Evolutionary conservation across 2,329 filamentous ascomycete genomes (phyloP), one percentile per base, ranked within the genome.

Genomic region (Botrytis cinerea): DNA sequence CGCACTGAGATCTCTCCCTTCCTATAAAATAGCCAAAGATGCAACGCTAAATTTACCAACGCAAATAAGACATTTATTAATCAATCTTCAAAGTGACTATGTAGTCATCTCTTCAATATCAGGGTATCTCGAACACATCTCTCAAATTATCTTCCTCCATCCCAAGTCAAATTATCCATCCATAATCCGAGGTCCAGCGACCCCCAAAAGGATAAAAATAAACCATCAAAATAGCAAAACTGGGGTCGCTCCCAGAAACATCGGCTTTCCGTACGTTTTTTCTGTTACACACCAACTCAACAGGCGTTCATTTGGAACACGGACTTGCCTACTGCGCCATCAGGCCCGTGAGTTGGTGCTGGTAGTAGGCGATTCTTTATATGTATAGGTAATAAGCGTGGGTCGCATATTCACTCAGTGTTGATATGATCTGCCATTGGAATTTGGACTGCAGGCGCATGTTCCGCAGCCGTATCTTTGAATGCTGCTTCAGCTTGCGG

Each of bases 401-500:
- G 3, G 9, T 25, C 63, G n/a, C 18, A 12, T 32, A 32, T 43
- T 68, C 48, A 57, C 54, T 68, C 66, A n/a, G n/a, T 45, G 2
- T 45, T 48, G n/a, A 32, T 48, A 9, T 48, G 75, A 43, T 69
- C 73, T 28, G 73, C 74, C 35, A 72, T 64, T 7, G 75, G 76
- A 38, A 80, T 71, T 54, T 78, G 76, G 73, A 76, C 54, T 61
- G 78, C 78, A 25, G 79, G 78, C 25, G 75, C 76, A 75, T 77
- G 76, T 68, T 80, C 77, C 59, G 76, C 74, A 43, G 76, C 77
- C 51, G 73, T 73, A 71, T 78, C 76, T 20, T 70, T 73, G n/a
- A 63, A 51, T 38, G 73, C 70, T 2, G 60, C 73, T 32, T 70
- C 72, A 28, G 61, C 60, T 32, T 74, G 74, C 4, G 72, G 45